Evolutionary conservation across 2,329 filamentous ascomycete species (phyloP).

Genomic region (Pseudogymnoascus sp.): DNA sequence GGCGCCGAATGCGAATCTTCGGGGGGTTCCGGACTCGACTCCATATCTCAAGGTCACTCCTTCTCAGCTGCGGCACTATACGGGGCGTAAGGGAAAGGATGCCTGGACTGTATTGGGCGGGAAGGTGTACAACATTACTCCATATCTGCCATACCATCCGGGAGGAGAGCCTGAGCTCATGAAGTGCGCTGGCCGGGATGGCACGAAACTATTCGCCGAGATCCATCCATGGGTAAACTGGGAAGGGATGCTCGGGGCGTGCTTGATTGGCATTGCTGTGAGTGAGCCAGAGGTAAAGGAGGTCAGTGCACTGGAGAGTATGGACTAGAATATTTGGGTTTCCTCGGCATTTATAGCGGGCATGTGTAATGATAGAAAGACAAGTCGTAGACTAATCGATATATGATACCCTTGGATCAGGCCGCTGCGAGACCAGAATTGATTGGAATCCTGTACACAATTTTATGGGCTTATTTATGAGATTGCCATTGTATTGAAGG

Average conservation of each 20-base stretch:
- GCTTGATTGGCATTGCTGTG: slow-evolving; percentile 55
- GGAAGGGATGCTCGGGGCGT: slow-evolving; percentile 58
- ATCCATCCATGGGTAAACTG: slow-evolving; percentile 67
- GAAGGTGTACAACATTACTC: slow-evolving; percentile 87
- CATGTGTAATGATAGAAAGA: slow-evolving; percentile 4
- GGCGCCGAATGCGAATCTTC: slow-evolving; percentile 55
- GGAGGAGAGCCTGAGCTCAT: slow-evolving; percentile 71
- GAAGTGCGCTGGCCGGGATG: slow-evolving; percentile 53
- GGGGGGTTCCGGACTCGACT: slow-evolving; percentile 46
- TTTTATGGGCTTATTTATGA: background rate
- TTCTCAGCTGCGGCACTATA: slow-evolving; percentile 66
- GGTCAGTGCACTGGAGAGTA: slow-evolving; percentile 45
- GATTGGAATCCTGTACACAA: background rate
- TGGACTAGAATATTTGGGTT: slow-evolving; percentile 40
- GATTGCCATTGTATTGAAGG: background rate
- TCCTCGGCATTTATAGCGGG: slow-evolving; percentile 3
- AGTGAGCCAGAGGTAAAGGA: slow-evolving; percentile 30
- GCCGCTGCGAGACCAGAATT: background rate
- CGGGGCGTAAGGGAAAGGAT: slow-evolving; percentile 74
- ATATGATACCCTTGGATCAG: slow-evolving; percentile 9
- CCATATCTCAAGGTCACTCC: slow-evolving; percentile 70
- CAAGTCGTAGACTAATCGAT: background rate
- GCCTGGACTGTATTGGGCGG: slow-evolving; percentile 88
- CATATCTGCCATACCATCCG: slow-evolving; percentile 85
- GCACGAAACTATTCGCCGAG: slow-evolving; percentile 55